Percentiles rank a stretch among this genome's conserved stretches.
phyloP scores from a whole-genome alignment of 2,329 filamentous ascomycete genomes.

The Fusarium chuoi region DNA sequence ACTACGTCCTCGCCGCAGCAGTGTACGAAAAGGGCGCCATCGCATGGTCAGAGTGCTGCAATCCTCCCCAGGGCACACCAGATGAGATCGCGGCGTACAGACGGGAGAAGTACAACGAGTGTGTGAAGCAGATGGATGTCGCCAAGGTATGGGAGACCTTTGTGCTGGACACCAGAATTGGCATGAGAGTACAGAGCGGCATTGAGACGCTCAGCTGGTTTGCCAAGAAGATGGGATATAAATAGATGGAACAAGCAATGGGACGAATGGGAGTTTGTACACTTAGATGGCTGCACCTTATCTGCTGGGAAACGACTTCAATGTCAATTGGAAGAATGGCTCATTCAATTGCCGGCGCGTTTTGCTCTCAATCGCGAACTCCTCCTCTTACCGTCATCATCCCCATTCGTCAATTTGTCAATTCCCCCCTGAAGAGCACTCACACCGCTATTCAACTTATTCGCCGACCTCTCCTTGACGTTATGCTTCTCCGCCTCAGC shows the following conservation, averaged over 20 bases:
- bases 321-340: neutral
- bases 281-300: constrained; percentile 24
- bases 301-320: neutral
- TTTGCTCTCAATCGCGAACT: constrained; percentile 43
- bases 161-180: constrained; percentile 78
- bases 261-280: neutral
- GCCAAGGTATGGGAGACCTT: constrained; percentile 77
- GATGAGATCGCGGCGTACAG: constrained; percentile 53
- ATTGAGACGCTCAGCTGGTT: constrained; percentile 72
- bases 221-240: constrained; percentile 54
- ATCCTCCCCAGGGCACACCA: constrained; percentile 47
- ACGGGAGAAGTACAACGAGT: constrained; percentile 66
- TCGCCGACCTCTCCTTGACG: constrained; percentile 55
- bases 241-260: constrained; percentile 16
- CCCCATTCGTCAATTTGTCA: constrained; percentile 42
- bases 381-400: constrained; percentile 42
- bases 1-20: constrained; percentile 77
- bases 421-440: constrained; percentile 49
- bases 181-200: constrained; percentile 77
- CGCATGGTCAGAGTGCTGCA: constrained; percentile 76
- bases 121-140: constrained; percentile 72
- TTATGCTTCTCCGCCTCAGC: constrained; percentile 67
- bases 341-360: constrained; percentile 11
- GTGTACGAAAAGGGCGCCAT: constrained; percentile 89
- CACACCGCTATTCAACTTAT: constrained; percentile 49